Evolutionary conservation across 495 filamentous ascomycete species (phyloP), one percentile per base, ranked within the genome.

Genomic region (Aspergillus panamensis): DNA sequence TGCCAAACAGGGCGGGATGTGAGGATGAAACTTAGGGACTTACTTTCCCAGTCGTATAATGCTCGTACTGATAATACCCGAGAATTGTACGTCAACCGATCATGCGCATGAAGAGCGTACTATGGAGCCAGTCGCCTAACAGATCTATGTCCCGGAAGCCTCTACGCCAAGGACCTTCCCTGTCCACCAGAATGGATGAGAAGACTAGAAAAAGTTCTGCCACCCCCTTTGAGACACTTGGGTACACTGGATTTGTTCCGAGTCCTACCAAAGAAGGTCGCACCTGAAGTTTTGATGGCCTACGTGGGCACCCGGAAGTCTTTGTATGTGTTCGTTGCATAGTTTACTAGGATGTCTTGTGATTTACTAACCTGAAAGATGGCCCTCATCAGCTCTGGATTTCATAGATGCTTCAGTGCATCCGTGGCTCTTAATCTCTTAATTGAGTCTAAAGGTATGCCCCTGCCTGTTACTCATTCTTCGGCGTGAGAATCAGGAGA

Each of bases 401-500:
- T 66, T 30, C 60, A 66, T 37, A 60, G 64, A 54, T 66, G 64
- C 44, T 66, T 66, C 14, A 66, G 64, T 19, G 64, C 55, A 49
- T 63, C 64, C 7, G 60, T 62, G 30, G 64, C 64, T 1, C 55
- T 66, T 16, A 66, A 63, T 48, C 58, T 66, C 13, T 16, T 66
- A 16, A 47, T 66, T 5, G 57, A 60, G 49, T 62, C 60, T 13
- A 57, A 66, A 48, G 60, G 64, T 66, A 35, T 39, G 8, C 14
- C 14, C 25, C 25, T 25, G 25, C 25, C 35, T 6, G 35, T 39
- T 12, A 39, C 35, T 39, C 35, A 39, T 25, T 25, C 35, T 39
- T 13, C 35, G 8, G 0, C 35, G 8, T 39, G 6, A 39, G 10
- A 39, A 6, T 32, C 17, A 29, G 6, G 58, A 60, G 17, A 62